A percentile compares a stretch with the other conserved stretches of the same genome.
phyloP scores from a whole-genome alignment of 1,284 basidiomycete genomes.

The Pseudozyma sp. region DNA sequence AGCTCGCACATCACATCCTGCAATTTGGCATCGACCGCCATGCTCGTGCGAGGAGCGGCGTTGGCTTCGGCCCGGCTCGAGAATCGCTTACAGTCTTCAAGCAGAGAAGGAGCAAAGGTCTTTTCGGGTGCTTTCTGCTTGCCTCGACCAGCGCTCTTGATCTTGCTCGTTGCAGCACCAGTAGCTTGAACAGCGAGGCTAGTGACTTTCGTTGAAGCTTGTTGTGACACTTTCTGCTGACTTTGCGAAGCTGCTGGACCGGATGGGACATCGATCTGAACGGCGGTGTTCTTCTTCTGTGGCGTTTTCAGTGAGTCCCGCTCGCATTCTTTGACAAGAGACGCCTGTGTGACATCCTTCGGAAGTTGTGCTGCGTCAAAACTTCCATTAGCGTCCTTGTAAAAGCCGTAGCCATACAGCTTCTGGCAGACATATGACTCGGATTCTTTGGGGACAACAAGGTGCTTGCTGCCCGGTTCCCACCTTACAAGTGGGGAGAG shows the following conservation, averaged over 20 bases:
- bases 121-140: constrained; percentile 18
- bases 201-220: too few species aligned
- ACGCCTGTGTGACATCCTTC: constrained; percentile 1
- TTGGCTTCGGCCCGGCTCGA: constrained; percentile 13
- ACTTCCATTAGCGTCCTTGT: constrained; percentile 10
- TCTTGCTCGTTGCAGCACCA: not conserved
- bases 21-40: constrained; percentile 8
- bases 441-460: not conserved
- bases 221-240: too few species aligned
- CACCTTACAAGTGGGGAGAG: constrained; percentile 3
- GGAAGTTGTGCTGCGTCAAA: constrained; percentile 1
- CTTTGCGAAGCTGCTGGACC: too few species aligned
- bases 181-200: not conserved
- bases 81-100: constrained; percentile 19
- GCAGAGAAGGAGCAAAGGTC: constrained; percentile 1
- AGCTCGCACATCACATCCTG: constrained; percentile 16
- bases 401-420: constrained; percentile 5
- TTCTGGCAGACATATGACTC: not conserved
- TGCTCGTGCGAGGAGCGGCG: constrained; percentile 2
- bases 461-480: too few species aligned
- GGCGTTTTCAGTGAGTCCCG: not conserved
- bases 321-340: not conserved
- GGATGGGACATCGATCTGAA: too few species aligned
- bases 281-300: not conserved
- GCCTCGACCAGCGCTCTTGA: not conserved